Percentiles rank a stretch among this genome's conserved stretches.
Evolutionary conservation across 257 asterid genomes (phyloP).

Genomic region (Marsdenia floribunda): DNA sequence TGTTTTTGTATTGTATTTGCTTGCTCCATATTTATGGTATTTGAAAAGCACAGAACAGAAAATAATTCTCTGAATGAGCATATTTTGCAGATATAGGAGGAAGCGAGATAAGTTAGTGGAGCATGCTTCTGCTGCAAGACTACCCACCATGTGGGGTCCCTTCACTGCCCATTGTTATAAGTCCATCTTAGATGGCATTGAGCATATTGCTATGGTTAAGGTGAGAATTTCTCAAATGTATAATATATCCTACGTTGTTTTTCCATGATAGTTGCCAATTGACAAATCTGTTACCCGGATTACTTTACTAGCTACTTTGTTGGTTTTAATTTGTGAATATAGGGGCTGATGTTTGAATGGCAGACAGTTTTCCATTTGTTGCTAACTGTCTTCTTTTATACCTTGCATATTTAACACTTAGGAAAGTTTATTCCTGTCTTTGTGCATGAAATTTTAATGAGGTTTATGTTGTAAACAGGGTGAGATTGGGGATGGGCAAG

Average conservation of each 20-base stretch:
- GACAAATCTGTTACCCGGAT: not conserved
- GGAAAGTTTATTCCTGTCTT: not conserved
- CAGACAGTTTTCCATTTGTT: too few species aligned
- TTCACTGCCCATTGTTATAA: conserved; percentile 77
- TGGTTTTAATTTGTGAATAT: not conserved
- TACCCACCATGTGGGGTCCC: conserved; percentile 98
- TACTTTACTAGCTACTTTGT: not conserved
- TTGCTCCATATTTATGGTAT: not conserved
- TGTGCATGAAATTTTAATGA: conserved; percentile 3
- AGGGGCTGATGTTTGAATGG: too few species aligned
- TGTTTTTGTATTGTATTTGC: not conserved
- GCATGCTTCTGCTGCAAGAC: conserved; percentile 80
- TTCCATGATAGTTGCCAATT: not conserved
- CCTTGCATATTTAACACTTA: not conserved
- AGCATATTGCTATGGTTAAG: conserved; percentile 98
- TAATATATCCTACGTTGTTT: not conserved
- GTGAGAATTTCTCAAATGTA: conserved; percentile 31
- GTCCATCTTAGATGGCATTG: conserved; percentile 88
- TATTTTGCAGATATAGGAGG: conserved; percentile 74
- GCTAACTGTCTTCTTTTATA: not conserved
- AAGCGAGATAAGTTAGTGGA: conserved; percentile 82
- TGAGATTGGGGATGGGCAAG: conserved; percentile 81
- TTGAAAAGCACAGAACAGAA: not conserved
- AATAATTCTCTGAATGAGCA: conserved; percentile 15
- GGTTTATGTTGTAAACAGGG: conserved; percentile 50